These are phyloP conservation scores for baker's yeast (Saccharomyces cerevisiae) DNA, from an alignment of 805 yeast species.

Conservation along the genomic window DNA sequence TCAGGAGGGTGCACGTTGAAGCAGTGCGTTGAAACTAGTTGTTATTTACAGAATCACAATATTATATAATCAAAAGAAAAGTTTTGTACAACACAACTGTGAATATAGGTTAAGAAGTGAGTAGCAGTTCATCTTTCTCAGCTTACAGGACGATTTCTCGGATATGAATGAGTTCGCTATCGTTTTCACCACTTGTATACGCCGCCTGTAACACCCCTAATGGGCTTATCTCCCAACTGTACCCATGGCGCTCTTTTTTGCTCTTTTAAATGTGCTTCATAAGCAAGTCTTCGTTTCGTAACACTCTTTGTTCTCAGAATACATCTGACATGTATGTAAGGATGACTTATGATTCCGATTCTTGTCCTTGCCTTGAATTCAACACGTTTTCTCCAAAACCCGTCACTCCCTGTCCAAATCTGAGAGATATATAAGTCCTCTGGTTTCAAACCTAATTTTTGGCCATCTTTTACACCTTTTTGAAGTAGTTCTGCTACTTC, in stretches of 20 bases:
- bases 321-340: constrained; percentile 73
- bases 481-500: constrained; percentile 72
- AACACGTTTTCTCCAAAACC: constrained; percentile 55
- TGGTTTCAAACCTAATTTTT: constrained; percentile 47
- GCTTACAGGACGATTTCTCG: not conserved
- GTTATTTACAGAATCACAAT: not conserved
- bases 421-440: constrained; percentile 63
- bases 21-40: not conserved
- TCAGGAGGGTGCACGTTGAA: not conserved
- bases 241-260: constrained; percentile 45
- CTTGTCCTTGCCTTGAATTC: constrained; percentile 90
- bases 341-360: constrained; percentile 66
- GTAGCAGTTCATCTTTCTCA: not conserved
- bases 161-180: not conserved
- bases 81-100: not conserved
- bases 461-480: constrained; percentile 63
- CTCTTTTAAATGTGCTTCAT: constrained; percentile 47
- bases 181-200: constrained; percentile 46
- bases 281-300: constrained; percentile 51
- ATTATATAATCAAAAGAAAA: not conserved
- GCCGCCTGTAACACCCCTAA: constrained; percentile 44
- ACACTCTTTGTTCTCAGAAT: constrained; percentile 56
- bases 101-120: not conserved
- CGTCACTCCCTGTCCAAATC: constrained; percentile 91
- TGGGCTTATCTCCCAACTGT: constrained; percentile 37